Evolutionary conservation across 2,329 filamentous ascomycete genomes (phyloP), one percentile per base, ranked within the genome.

Genomic region (Colletotrichum sp.): DNA sequence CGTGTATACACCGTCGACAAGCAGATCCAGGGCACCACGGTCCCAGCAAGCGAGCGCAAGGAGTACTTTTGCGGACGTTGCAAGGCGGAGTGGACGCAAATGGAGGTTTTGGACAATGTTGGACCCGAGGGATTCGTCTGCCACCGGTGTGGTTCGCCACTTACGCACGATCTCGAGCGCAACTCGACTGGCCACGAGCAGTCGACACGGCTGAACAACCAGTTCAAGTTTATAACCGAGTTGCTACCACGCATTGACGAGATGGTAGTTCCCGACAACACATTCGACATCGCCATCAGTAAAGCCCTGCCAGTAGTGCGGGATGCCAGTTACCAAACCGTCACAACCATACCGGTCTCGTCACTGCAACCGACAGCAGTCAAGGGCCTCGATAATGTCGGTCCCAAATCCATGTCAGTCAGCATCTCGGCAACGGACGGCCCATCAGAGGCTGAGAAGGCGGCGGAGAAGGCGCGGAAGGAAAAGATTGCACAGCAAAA

Each of bases 1-100:
- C 93, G 95, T 76, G 92, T 98, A 66, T 96, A 96, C 81, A 93
- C 93, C 70, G 91, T 98, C 78, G 95, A 96, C 77, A 96, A 96
- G 82, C 92, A 93, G 69, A 95, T 98, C 73, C 96, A 98, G 84
- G 92, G 93, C 18, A 93, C 95, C 72, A 94, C 94, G 18, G 92
- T 94, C 21, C 93, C 95, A 1, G 93, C 93, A 12, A 90, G 91
- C 70, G 96, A 98, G 83, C 94, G 95, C 82, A 98, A 98, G 83
- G 97, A 98, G 81, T 97, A 96, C 79, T 93, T 93, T 73, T 99
- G 97, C 84, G 87, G 89, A 36, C 90, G 91, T 70, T 99, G 97
- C 86, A 92, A 93, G 77, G 90, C 94, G 2, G 94, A 98, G 81
- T 99, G 94, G 90, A 98, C 96, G 4, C 91, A 93, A 76, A 91